These are phyloP conservation scores for Gnaphalium uliginosum DNA, from an alignment of 129 eudicot species.

Conservation along the genomic window DNA sequence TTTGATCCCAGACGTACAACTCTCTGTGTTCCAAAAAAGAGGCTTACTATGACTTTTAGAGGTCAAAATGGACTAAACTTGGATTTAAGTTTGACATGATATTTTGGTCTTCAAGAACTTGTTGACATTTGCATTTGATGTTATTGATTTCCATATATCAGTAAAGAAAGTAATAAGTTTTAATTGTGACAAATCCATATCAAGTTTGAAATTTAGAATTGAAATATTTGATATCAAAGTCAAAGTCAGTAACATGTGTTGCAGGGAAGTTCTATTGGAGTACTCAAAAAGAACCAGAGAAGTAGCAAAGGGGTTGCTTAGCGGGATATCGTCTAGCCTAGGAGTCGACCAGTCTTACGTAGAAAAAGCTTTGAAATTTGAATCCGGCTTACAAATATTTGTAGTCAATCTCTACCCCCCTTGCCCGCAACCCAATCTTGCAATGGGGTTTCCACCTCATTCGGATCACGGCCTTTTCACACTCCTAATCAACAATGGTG, in stretches of 20 bases:
- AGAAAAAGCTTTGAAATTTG: slow-evolving; percentile 36
- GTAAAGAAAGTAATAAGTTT: neutral
- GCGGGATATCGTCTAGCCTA: slow-evolving; percentile 45
- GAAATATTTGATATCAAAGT: neutral
- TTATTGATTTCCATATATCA: neutral
- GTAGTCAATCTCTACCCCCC: slow-evolving; percentile 48
- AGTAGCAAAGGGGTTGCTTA: slow-evolving; percentile 37
- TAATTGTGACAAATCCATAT: neutral
- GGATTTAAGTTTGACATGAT: neutral
- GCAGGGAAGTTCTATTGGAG: slow-evolving; percentile 51
- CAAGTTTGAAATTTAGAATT: neutral
- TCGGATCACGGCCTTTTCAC: slow-evolving; percentile 65
- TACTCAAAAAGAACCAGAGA: slow-evolving; percentile 42
- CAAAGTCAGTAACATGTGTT: slow-evolving; percentile 7
- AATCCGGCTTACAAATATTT: slow-evolving; percentile 41
- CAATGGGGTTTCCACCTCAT: slow-evolving; percentile 66
- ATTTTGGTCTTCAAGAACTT: neutral
- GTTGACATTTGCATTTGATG: neutral
- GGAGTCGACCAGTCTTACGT: slow-evolving; percentile 48
- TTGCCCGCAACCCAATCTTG: slow-evolving; percentile 65
- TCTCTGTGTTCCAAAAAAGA: neutral
- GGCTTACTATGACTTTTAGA: neutral
- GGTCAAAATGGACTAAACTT: neutral
- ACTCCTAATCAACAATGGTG: slow-evolving; percentile 45
- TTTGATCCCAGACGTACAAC: neutral